These are phyloP conservation scores for Euphrasia arctica DNA, from an alignment of 305 asterid species.

Conservation along the genomic window DNA sequence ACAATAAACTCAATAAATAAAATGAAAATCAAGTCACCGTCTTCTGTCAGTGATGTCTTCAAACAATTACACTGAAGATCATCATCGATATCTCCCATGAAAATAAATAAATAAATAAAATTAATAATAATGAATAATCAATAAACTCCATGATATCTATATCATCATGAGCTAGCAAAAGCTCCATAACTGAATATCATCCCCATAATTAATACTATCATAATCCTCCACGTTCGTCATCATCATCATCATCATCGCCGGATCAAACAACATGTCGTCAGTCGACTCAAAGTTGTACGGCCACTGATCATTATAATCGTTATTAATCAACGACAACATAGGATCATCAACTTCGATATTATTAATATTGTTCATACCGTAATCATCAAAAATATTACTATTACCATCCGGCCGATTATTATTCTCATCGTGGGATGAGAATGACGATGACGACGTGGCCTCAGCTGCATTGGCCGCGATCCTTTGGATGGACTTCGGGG, in stretches of 20 bases:
- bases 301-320: constrained; percentile 28
- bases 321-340: constrained; percentile 20
- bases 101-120: too few species aligned
- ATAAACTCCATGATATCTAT: too few species aligned
- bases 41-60: too few species aligned
- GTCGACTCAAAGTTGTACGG: constrained; percentile 66
- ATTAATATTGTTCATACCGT: too few species aligned
- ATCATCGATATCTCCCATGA: background rate
- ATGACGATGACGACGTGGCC: constrained; percentile 11
- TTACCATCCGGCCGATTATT: too few species aligned
- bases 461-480: constrained; percentile 50
- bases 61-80: too few species aligned
- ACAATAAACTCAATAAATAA: too few species aligned
- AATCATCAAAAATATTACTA: too few species aligned
- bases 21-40: too few species aligned
- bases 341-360: background rate
- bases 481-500: constrained; percentile 78
- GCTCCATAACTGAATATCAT: constrained; percentile 68
- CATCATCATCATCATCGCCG: constrained; percentile 21
- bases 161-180: constrained; percentile 38
- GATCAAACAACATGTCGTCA: constrained; percentile 61
- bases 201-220: constrained; percentile 44
- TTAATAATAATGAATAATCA: too few species aligned
- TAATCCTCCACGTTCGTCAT: background rate
- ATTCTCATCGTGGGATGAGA: background rate